Evolutionary conservation across 2,329 filamentous ascomycete species (phyloP), one percentile per base, ranked within the genome.

Genomic region (Nemania sp.): DNA sequence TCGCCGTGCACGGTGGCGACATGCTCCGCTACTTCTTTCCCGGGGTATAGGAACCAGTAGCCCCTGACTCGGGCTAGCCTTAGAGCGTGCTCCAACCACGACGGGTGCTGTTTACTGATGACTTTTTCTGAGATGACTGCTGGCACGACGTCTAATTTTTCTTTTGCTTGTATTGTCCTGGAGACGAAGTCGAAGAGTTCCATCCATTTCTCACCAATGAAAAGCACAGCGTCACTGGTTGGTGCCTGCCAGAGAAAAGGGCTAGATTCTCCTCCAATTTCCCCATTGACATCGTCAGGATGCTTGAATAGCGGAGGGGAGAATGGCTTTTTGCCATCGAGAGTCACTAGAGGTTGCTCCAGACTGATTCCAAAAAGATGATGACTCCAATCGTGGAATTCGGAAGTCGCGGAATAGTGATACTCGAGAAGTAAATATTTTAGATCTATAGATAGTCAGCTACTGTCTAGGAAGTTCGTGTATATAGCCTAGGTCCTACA

Each of bases 231-330:
- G 65, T 95, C 90, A 70, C 89, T 91, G 65, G 87, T 90, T 5
- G 94, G 93, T 2, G 88, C 86, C 75, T 97, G 90, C 88, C 92
- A 97, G 9, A 96, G 79, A 69, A 96, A 96, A 0, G 90, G 81
- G 0, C 84, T 82, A 5, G 76, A 51, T 5, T 74, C 69, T 29
- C 75, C 68, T 10, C 69, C 65, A 18, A 66, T 63, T 4, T 65
- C 32, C 47, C 74, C 72, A 25, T 72, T 70, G 9, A 72, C 65
- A 56, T 67, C 59, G 47, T 67, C 49, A 45, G 65, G 29, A 52
- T 57, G 17, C 70, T 64, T 25, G 63, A 71, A 62, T 39, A 57
- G 37, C 18, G 80, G 82, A 67, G 68, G 78, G 57, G 67, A 70
- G 58, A 95, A 86, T 1, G 78, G 71, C 0, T 78, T 77, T 6